A percentile compares a stretch with the other conserved stretches of the same genome.
These are phyloP conservation scores for Thalassiosira profunda DNA, from an alignment of 108 stramenopile species.

Conservation along the genomic window DNA sequence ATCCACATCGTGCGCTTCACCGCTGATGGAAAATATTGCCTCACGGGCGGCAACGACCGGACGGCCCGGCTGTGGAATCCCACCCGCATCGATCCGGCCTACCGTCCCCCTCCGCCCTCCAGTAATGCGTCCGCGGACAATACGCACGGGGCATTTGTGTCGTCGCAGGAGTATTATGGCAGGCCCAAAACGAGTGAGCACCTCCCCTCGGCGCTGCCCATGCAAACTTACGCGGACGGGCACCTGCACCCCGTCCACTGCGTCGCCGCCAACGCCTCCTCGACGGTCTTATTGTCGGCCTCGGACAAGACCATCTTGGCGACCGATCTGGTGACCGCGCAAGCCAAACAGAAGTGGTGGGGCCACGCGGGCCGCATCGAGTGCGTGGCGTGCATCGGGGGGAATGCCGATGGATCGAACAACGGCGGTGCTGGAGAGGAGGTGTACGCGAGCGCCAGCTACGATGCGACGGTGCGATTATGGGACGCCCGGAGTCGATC, in stretches of 20 bases:
- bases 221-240: conserved; percentile 79
- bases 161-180: conserved; percentile 24
- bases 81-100: conserved; percentile 74
- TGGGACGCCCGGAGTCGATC: conserved; percentile 75
- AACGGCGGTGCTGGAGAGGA: conserved; percentile 36
- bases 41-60: conserved; percentile 83
- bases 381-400: conserved; percentile 57
- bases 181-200: conserved; percentile 11
- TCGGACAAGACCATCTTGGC: conserved; percentile 73
- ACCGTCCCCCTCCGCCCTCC: not conserved
- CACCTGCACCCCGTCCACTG: conserved; percentile 74
- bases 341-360: conserved; percentile 60
- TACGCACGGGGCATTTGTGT: too few relatives aligned
- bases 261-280: conserved; percentile 43
- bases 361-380: conserved; percentile 80
- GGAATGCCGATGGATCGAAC: not conserved
- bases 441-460: conserved; percentile 65
- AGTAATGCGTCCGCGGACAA: not conserved
- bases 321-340: conserved; percentile 74
- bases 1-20: conserved; percentile 61
- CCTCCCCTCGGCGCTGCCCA: conserved; percentile 72
- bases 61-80: conserved; percentile 89
- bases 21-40: conserved; percentile 75
- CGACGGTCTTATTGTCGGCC: conserved; percentile 57
- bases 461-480: conserved; percentile 79